Base-by-base conservation (phyloP, 331 rosid species). In the Prunus yedoensis region DNA sequence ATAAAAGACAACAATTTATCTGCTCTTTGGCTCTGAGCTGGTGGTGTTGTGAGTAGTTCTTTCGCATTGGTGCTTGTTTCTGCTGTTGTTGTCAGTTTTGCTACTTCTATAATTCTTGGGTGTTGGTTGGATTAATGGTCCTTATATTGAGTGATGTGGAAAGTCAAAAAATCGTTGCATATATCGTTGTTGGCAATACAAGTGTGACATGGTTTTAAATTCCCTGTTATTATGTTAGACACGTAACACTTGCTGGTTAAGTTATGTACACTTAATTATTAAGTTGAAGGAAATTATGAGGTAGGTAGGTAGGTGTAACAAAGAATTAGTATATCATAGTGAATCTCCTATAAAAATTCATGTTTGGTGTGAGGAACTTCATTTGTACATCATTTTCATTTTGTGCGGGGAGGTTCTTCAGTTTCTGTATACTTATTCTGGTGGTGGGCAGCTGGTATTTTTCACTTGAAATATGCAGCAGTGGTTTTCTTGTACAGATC, bases 331-430 rank as follows among this genome's bases (percentile, higher is more conserved):
- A 23, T 5, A 25, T 61, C 38, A 17, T 6, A 14, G 50, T n/a
- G 64, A 73, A 6, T 73, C 27, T 60, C 60, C 9, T 27, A 25
- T 28, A 12, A 47, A 25, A 6, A 1, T 41, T 15, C 54, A 45
- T 25, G 67, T 43, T 17, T 47, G 32, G 50, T 60, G 77, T 3
- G 68, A 45, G 58, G 28, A 27, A 58, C 15, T 45, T 60, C 21
- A 61, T 28, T 45, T 72, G 32, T 23, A 15, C 25, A 46, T 58
- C 20, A 10, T 10, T 25, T 72, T 58, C 54, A 58, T 58, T 73
- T 73, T 73, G 30, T 17, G 54, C 10, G 47, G 67, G 64, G 20
- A 41, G 30, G 35, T 71, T 71, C 52, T 71, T 71, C 10, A 14
- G 21, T 25, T 1, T 17, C 16, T 30, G 27, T 70, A 0, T 7